Base-by-base conservation (phyloP, 2,329 filamentous ascomycete genomes). In the Coniochaeta sp. region DNA sequence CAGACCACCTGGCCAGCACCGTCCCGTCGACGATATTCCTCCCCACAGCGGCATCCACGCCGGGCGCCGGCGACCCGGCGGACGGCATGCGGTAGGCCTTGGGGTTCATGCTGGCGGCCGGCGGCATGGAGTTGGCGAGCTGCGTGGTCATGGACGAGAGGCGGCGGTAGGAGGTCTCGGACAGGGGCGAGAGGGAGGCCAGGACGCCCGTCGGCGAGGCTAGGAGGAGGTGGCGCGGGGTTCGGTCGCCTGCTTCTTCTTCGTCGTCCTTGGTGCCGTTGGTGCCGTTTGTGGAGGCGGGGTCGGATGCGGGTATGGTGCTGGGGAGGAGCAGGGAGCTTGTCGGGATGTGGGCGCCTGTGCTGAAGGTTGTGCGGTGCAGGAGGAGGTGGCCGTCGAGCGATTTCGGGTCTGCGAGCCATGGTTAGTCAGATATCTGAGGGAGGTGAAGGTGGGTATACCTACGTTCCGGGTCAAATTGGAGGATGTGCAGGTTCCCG, bases 391-490 rank as follows among this genome's bases (percentile, higher is more conserved):
- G 89, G 57, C 95, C 95, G 61, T 93, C 90, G 36, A 96, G 85
- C 7, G 92, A 96, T 77, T 96, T 96, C 17, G 93, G 93, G 70
- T 98, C 93, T 96, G 66, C 60, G 16, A 55, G 55, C 58, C 52
- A n/a, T 22, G 43, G 66, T 75, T 65, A 74, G 68, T 56, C 56
- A 38, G 8, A 8, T 17, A 34, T n/a, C 50, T 31, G 14, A 9
- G 62, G 31, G 57, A 56, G 7, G 3, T 36, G 54, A 38, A 44
- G 9, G 24, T 31, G 5, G 9, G 28, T 28, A 52, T 43, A 82
- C 88, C 74, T 80, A 95, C 91, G 89, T 70, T 98, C 93, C 0
- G 95, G 95, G 69, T 98, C 93, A 69, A 95, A 99, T 73, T 98
- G 91, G 64, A 98, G 77, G 55, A 97, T 82, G 71, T 97, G 91